Evolutionary conservation across 176 grass and related monocot genomes (phyloP).

Genomic region (Calamus simplicifolius): DNA sequence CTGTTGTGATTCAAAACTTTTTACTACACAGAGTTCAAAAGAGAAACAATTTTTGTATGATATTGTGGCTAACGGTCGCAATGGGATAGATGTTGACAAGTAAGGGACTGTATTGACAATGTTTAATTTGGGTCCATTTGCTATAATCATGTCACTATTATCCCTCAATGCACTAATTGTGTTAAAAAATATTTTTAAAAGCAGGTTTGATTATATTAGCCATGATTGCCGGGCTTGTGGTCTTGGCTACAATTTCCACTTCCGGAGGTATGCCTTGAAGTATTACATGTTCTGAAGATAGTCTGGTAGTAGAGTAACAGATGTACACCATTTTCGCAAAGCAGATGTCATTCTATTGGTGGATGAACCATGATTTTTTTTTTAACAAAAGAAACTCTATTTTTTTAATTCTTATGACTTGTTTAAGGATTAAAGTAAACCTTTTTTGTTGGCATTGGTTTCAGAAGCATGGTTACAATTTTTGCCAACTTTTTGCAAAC

Average conservation of each 20-base stretch:
- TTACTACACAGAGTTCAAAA: conserved; percentile 48
- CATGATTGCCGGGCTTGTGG: conserved; percentile 95
- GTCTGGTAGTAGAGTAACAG: too few species aligned
- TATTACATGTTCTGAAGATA: too few species aligned
- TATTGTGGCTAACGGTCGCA: conserved; percentile 97
- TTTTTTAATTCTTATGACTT: too few species aligned
- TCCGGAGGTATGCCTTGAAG: conserved; percentile 40
- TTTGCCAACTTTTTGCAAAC: too few species aligned
- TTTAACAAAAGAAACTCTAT: too few species aligned
- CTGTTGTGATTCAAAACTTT: conserved; percentile 22
- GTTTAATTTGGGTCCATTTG: too few species aligned
- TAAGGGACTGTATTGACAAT: conserved; percentile 25
- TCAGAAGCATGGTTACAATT: too few species aligned
- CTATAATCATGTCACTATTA: background rate
- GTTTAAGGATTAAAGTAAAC: too few species aligned
- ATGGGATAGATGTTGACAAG: conserved; percentile 99
- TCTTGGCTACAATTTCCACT: conserved; percentile 89
- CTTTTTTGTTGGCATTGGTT: too few species aligned
- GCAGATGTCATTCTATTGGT: too few species aligned
- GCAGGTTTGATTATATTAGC: conserved; percentile 94
- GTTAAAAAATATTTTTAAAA: conserved; percentile 24
- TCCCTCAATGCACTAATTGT: conserved; percentile 20
- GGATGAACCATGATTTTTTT: too few species aligned
- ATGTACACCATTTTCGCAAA: too few species aligned
- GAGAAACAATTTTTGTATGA: conserved; percentile 92